Conservation (phyloP, 352 stramenopile species). For the Globisporangium paroecandrum region DNA sequence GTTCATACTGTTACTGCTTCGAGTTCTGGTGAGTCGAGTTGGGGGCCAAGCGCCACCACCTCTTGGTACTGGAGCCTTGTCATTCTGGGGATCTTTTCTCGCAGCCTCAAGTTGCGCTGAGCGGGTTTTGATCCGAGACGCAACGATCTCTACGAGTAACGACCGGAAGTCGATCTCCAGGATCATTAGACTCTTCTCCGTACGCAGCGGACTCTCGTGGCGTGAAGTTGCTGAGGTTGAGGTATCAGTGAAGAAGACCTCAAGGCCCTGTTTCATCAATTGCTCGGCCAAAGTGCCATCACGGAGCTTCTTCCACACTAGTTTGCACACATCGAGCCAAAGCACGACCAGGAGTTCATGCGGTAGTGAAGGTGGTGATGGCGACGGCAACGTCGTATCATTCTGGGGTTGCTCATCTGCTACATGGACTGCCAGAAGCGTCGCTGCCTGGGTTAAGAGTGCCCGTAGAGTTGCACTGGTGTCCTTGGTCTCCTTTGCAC, state of each 20-base stretch:
- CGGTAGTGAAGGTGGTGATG: not conserved
- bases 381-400: not conserved
- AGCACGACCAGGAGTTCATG: constrained; percentile 36
- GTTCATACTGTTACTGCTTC: not conserved
- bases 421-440: not conserved
- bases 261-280: constrained; percentile 29
- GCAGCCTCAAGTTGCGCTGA: constrained; percentile 15
- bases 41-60: not conserved
- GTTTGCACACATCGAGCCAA: constrained; percentile 39
- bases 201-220: constrained; percentile 11
- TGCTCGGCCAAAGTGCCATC: constrained; percentile 28
- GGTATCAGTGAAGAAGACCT: constrained; percentile 32
- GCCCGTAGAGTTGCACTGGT: not conserved
- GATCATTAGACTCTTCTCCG: constrained; percentile 49
- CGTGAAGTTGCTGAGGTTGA: constrained; percentile 8
- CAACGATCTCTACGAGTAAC: constrained; percentile 47
- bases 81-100: constrained; percentile 7
- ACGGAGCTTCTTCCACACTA: constrained; percentile 45
- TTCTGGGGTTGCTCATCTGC: not conserved
- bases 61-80: not conserved
- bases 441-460: not conserved
- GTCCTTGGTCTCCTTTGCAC: constrained; percentile 69
- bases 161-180: constrained; percentile 54
- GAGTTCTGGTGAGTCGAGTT: not conserved
- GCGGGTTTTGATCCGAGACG: constrained; percentile 32